phyloP scores from a whole-genome alignment of 768 basidiomycete species.

The Russula virescens region DNA sequence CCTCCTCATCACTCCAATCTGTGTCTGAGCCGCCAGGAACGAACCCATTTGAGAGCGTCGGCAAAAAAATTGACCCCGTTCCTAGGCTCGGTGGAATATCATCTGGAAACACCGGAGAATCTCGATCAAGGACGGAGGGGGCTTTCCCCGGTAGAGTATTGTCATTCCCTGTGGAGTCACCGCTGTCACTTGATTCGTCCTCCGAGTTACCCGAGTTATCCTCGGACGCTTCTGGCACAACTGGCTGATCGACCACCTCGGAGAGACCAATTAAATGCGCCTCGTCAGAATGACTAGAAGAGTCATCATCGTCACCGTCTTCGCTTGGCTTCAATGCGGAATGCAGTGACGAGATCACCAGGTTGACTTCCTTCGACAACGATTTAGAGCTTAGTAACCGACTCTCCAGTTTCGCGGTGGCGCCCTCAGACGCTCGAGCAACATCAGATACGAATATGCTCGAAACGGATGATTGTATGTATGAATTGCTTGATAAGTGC shows the following conservation, averaged over 20 bases:
- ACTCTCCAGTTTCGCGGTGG: conserved; percentile 56
- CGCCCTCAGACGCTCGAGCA: conserved; percentile 35
- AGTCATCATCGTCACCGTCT: background rate
- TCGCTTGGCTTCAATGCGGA: conserved; percentile 34
- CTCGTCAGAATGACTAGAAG: background rate
- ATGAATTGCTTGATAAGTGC: conserved; percentile 42
- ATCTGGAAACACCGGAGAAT: background rate
- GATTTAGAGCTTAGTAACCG: conserved; percentile 72
- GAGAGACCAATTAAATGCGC: background rate
- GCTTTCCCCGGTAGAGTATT: background rate
- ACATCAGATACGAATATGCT: conserved; percentile 27
- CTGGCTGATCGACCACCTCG: background rate
- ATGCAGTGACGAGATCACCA: conserved; percentile 47
- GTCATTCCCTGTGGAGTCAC: conserved; percentile 1
- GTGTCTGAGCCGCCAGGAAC: conserved; percentile 71
- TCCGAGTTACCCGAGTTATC: conserved; percentile 39
- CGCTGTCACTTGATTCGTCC: conserved; percentile 15
- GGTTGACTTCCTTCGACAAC: conserved; percentile 54
- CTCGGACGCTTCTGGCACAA: background rate
- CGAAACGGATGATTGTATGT: conserved; percentile 30
- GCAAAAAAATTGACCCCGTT: conserved; percentile 66
- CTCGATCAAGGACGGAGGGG: background rate
- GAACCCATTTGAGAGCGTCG: conserved; percentile 84
- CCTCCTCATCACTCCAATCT: conserved; percentile 67
- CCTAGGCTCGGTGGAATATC: conserved; percentile 20